Percentiles rank a stretch among this genome's conserved stretches.
phyloP scores from a whole-genome alignment of 495 filamentous ascomycete species.

The Neurospora hispaniola region DNA sequence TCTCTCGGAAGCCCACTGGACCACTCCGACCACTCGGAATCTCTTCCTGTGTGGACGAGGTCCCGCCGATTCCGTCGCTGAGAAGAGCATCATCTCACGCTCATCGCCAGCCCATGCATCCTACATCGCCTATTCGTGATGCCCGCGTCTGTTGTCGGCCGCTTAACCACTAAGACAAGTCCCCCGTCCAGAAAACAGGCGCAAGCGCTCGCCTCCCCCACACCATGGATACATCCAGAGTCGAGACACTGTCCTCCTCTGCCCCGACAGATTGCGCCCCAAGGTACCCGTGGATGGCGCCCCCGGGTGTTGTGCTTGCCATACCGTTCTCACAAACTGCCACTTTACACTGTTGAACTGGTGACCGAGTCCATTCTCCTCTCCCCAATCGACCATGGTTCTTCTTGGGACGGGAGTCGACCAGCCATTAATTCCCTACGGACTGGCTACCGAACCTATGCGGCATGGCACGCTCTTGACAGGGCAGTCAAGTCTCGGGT shows the following conservation, averaged over 20 bases:
- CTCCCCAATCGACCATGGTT: neutral
- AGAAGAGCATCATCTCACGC: neutral
- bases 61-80: neutral
- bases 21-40: neutral
- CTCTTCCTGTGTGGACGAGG: neutral
- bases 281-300: neutral
- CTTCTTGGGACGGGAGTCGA: neutral
- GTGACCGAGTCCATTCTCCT: neutral
- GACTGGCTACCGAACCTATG: neutral
- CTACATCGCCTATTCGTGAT: neutral
- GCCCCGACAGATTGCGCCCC: neutral
- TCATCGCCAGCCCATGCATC: neutral
- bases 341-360: neutral
- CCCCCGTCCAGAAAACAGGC: conserved; percentile 4
- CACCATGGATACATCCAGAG: conserved; percentile 2
- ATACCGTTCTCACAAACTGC: neutral
- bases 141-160: conserved; percentile 4
- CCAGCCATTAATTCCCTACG: neutral
- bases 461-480: neutral
- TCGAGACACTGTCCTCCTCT: neutral
- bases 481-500: neutral
- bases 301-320: neutral
- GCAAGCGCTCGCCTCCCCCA: conserved; percentile 18
- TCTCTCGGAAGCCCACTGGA: neutral
- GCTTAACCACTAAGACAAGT: conserved; percentile 2